phyloP scores from a whole-genome alignment of 805 yeast species.

The Naumovozyma baii region DNA sequence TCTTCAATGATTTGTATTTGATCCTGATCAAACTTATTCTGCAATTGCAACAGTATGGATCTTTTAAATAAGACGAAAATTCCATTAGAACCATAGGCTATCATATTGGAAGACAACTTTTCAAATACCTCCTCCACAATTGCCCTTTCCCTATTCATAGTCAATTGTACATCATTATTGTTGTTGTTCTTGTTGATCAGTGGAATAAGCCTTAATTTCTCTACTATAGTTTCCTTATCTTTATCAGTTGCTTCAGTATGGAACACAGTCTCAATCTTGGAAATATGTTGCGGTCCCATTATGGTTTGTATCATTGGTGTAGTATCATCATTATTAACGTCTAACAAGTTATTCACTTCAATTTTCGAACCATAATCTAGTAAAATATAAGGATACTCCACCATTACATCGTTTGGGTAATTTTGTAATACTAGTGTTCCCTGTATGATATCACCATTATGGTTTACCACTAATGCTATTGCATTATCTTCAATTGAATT shows the following conservation, averaged over 20 bases:
- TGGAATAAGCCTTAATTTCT: conserved; percentile 20
- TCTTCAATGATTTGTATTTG: conserved; percentile 15
- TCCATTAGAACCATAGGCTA: conserved; percentile 11
- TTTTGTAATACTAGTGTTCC: conserved; percentile 23
- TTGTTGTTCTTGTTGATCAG: conserved; percentile 9
- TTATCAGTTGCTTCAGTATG: conserved; percentile 8
- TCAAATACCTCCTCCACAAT: conserved; percentile 13
- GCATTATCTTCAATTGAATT: conserved; percentile 16
- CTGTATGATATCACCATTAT: conserved; percentile 25
- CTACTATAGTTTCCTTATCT: conserved; percentile 11
- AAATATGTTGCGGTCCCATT: background rate
- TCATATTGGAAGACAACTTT: conserved; percentile 11
- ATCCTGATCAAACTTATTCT: conserved; percentile 12
- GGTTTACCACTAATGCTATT: conserved; percentile 26
- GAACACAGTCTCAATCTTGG: background rate
- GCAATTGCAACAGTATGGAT: background rate
- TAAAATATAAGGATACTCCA: conserved; percentile 20
- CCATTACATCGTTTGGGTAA: conserved; percentile 18
- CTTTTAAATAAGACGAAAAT: background rate
- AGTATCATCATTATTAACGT: background rate
- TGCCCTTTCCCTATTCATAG: conserved; percentile 19
- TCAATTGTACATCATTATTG: conserved; percentile 15
- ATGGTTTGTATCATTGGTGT: background rate
- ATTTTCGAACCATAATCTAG: conserved; percentile 9
- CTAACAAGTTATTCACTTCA: conserved; percentile 6